Conservation (phyloP, 2,329 filamentous ascomycete genomes). For the Aspergillus sp. region DNA sequence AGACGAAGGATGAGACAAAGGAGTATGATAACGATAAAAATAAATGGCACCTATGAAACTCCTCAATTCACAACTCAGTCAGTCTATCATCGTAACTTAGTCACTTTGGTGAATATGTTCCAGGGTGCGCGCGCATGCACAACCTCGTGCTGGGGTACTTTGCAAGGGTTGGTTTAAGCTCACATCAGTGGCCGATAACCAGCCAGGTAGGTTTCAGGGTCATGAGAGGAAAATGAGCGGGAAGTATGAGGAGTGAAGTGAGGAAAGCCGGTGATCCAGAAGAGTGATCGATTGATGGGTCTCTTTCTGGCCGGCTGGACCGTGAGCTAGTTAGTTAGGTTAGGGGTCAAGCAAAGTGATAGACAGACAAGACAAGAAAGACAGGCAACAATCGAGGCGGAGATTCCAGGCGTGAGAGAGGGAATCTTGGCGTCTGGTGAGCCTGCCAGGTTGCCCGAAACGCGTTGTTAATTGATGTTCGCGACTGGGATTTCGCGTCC, state of each 20-base stretch:
- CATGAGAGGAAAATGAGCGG: neutral
- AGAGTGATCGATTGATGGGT: neutral
- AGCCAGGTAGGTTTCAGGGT: neutral
- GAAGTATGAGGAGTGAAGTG: neutral
- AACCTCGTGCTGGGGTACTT: neutral
- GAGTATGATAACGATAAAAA: neutral
- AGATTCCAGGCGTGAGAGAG: neutral
- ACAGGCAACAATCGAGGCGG: neutral
- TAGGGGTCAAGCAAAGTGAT: neutral
- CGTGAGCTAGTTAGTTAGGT: no score
- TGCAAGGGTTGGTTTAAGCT: neutral
- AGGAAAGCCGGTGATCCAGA: no score
- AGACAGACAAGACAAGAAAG: neutral
- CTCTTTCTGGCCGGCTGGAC: neutral
- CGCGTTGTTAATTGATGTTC: slow-evolving; percentile 28
- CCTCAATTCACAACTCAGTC: neutral
- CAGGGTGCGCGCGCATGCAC: neutral
- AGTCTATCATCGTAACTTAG: no score
- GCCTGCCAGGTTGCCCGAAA: slow-evolving; percentile 12
- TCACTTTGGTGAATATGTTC: neutral
- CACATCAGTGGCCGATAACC: neutral
- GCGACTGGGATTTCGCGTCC: slow-evolving; percentile 17
- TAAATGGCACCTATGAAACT: neutral
- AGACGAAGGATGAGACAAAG: no score
- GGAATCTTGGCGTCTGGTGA: neutral